Base-by-base conservation (phyloP, 495 filamentous ascomycete genomes). In the Tuber microsphaerosporum region DNA sequence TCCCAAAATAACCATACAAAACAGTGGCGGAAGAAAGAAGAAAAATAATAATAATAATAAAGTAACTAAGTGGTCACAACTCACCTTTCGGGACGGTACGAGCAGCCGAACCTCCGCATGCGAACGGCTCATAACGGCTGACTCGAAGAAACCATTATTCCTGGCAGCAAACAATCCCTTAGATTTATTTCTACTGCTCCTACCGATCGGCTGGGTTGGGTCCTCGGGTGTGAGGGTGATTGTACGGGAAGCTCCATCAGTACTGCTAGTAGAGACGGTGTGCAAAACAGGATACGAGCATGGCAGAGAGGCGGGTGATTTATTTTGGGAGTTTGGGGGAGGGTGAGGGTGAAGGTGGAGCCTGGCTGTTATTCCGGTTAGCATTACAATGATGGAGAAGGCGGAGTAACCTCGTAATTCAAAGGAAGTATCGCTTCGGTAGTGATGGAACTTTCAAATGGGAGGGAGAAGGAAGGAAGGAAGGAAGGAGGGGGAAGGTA, bases 61-160 rank as follows among this genome's bases (percentile, higher is more conserved):
- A 56, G 17, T 34, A 65, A 65, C 56, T 34, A 12, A n/a, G 48
- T 8, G 26, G 34, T 19, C 31, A 14, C 14, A 26, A 26, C 79
- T 77, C 39, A 82, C 80, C 80, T 82, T 82, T 68, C 80, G 69
- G 61, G 77, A 56, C 34, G 80, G 79, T 48, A 79, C 80, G 61
- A 81, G 45, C 72, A 82, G 45, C 2, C 75, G 75, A 43, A 82
- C 81, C 75, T 80, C 81, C 42, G 81, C 81, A 73, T 82, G 81
- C 45, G 81, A 73, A 70, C 81, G 73, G 44, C 81, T 82, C 81
- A 82, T 82, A 39, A 82, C 81, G 39, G 81, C 81, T 16, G 81
- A 83, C 61, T 82, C 81, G 41, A 82, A 82, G 51, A 82, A 82
- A 69, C 77, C 81, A 81, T 82, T 82, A 68, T 81, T 82, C 31